These are phyloP conservation scores for Fistulina hepatica DNA, from an alignment of 1,284 basidiomycete genomes.

Conservation along the genomic window DNA sequence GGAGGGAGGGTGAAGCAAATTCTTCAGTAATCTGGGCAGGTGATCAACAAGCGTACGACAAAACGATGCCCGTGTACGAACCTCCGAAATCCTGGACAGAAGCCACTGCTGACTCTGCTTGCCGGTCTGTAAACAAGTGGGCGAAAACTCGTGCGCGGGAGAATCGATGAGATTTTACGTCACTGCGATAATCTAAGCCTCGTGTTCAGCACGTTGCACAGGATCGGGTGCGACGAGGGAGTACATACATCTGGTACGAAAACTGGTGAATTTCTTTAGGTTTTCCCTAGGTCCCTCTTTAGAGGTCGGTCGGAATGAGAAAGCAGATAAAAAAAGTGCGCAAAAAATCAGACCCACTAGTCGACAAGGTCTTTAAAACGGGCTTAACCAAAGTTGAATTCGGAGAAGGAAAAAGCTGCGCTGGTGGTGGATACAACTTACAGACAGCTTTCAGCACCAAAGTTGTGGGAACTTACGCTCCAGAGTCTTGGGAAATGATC, in stretches of 20 bases:
- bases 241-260: constrained; percentile 55
- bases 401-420: constrained; percentile 40
- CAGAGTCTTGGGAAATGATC: constrained; percentile 28
- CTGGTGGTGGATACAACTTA: constrained; percentile 23
- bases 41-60: constrained; percentile 8
- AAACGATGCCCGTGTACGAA: constrained; percentile 22
- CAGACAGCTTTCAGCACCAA: constrained; percentile 6
- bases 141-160: constrained; percentile 9
- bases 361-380: constrained; percentile 56
- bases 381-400: constrained; percentile 45
- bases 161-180: constrained; percentile 32
- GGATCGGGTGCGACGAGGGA: constrained; percentile 20
- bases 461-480: constrained; percentile 27
- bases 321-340: too few species aligned
- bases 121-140: constrained; percentile 47
- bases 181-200: constrained; percentile 75
- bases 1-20: constrained; percentile 46
- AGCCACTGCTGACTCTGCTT: constrained; percentile 79
- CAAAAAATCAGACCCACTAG: too few species aligned
- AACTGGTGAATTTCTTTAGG: constrained; percentile 64
- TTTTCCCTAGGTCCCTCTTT: constrained; percentile 58
- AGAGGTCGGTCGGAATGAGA: too few species aligned
- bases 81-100: constrained; percentile 58
- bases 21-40: constrained; percentile 50
- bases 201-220: too few species aligned